Percentiles rank a stretch among this genome's conserved stretches.
These are phyloP conservation scores for Articulospora tetracladia DNA, from an alignment of 495 filamentous ascomycete species.

Conservation along the genomic window DNA sequence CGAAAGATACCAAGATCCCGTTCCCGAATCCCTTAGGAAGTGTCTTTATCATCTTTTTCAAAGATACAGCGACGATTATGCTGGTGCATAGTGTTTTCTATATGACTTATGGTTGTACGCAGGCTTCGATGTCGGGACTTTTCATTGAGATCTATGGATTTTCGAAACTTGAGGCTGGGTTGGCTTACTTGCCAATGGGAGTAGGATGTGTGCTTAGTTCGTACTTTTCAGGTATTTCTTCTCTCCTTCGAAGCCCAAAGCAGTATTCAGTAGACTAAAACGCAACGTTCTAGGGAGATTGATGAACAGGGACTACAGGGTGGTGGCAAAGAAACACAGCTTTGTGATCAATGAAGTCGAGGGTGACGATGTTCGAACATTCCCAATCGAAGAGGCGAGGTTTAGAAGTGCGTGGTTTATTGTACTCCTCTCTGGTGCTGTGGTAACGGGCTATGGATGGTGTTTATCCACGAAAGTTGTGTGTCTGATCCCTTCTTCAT, in stretches of 20 bases:
- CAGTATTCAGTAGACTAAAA: constrained; percentile 22
- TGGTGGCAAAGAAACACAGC: constrained; percentile 4
- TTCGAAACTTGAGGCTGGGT: constrained; percentile 40
- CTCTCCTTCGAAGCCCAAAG: constrained; percentile 28
- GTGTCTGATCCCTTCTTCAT: not conserved
- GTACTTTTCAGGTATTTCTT: constrained; percentile 21
- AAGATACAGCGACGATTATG: constrained; percentile 6
- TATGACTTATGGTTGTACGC: constrained; percentile 3
- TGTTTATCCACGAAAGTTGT: constrained; percentile 1
- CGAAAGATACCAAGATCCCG: not conserved
- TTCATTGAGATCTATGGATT: constrained; percentile 57
- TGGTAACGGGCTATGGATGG: constrained; percentile 17
- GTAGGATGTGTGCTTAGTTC: constrained; percentile 23
- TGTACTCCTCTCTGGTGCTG: not conserved
- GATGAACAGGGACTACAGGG: constrained; percentile 27
- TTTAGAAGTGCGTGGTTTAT: constrained; percentile 2
- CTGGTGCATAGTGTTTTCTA: constrained; percentile 1
- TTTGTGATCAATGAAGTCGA: constrained; percentile 2
- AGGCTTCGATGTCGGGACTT: not conserved
- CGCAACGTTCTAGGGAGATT: constrained; percentile 22
- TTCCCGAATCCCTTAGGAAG: constrained; percentile 27
- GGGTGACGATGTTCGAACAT: constrained; percentile 7
- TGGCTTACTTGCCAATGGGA: constrained; percentile 33
- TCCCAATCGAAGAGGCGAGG: constrained; percentile 29
- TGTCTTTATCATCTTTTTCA: not conserved